Base-by-base conservation (phyloP, 1,139 yeast genomes). In the Suhomyces kunorum region DNA sequence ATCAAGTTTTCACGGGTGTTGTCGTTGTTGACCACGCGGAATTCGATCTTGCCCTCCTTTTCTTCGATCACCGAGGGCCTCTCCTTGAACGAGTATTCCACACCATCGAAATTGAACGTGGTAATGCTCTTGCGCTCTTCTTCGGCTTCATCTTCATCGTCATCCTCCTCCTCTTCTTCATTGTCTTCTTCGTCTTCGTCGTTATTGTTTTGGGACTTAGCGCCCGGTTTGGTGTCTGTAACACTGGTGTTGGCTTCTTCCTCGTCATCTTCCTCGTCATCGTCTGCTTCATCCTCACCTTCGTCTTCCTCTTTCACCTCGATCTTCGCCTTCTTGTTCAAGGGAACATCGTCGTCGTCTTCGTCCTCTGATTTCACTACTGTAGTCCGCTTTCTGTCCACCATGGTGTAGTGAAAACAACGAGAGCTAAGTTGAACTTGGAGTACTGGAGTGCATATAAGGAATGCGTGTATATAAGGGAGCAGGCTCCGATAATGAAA, bases 21-120 rank as follows among this genome's bases (percentile, higher is more conserved):
- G 60, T 92, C 98, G 63, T 92, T 92, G 61, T 92, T 92, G 25
- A 92, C 99, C 36, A 92, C 98, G 42, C 98, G 73, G 55, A 92
- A 92, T 60, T 90, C 97, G 45, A 92, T 92, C 50, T 84, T 81
- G 1, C 95, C 95, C 46, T 87, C 95, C 46, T 83, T 78, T 56
- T 92, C 98, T 59, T 90, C 98, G 14, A 89, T 73, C 3, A 90
- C 98, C 5, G 96, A 89, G 0, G 98, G 94, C 46, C 97, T 73
- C 60, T 92, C 98, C 55, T 85, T 87, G 64, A 86, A 90, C 19
- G 88, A 80, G 59, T 90, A 89, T 42, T 77, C 74, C n/a, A 78
- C 79, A 1, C 96, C 96, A 55, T 88, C 95, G 42, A 73, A 72
- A 55, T 62, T 64, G 54, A 72, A 68, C 3, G 64, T 66, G 3